Base-by-base conservation (phyloP, 768 basidiomycete genomes). In the Pholiota microspora region DNA sequence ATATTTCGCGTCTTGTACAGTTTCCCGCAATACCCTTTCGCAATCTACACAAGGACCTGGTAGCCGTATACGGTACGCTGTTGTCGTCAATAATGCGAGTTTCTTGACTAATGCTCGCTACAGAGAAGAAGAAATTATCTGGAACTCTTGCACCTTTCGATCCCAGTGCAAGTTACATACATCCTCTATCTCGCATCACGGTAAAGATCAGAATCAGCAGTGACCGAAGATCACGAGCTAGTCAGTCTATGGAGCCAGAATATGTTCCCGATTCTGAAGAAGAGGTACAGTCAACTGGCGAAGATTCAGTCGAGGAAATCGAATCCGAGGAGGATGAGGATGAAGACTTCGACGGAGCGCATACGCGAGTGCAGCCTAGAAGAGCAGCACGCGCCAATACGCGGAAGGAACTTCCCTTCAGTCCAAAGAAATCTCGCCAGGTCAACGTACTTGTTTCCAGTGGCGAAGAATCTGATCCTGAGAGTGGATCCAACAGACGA, bases 381-480 rank as follows among this genome's bases (percentile, higher is more conserved):
- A 42, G 64, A 28, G 34, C 32, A 12, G 55, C 58, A 21, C 63
- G 65, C 18, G 42, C 56, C 23, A 46, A 42, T 5, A 58, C 53
- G 12, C 46, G 56, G 47, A 63, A 59, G 34, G 54, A 65, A 32
- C 76, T 88, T 31, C 86, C 86, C 6, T 89, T 85, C 68, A 89
- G 86, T 61, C 86, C 89, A 0, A 78, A 68, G 64, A 89, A 85
- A 68, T 79, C 80, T 32, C 78, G 84, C 36, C 68, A 62, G 49
- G 62, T 74, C 27, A 58, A 65, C 15, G 60, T 72, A 24, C 60
- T 56, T 10, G 75, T 76, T 21, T 80, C 79, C 10, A 80, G 72
- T 54, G 58, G 61, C 25, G 70, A 71, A 35, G 45, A 59, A 1
- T 52, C 55, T 4, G 63, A 61, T 29, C 64, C 60, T 32, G 65